These are phyloP conservation scores for Jackrogersella multiformis DNA, from an alignment of 495 filamentous ascomycete species.

Conservation along the genomic window DNA sequence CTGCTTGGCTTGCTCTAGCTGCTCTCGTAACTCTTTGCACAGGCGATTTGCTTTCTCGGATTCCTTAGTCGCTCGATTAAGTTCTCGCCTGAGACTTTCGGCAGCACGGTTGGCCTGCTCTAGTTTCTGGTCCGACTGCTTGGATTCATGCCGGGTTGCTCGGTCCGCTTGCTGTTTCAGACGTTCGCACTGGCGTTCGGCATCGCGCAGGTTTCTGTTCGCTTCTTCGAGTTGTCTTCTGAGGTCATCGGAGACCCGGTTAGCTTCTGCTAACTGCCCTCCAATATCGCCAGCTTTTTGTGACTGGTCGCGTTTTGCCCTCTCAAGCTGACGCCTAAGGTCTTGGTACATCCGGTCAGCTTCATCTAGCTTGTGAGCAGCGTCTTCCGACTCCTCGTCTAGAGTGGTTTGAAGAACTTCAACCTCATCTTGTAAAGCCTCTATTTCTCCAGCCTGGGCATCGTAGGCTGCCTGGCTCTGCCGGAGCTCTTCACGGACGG, in stretches of 20 bases:
- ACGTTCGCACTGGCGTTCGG: conserved; percentile 53
- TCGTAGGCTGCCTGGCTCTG: conserved; percentile 71
- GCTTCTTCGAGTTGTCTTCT: conserved; percentile 62
- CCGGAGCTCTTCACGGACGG: conserved; percentile 73
- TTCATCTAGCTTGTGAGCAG: conserved; percentile 62
- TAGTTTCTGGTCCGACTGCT: conserved; percentile 58
- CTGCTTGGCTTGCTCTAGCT: conserved; percentile 35
- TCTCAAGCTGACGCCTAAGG: conserved; percentile 61
- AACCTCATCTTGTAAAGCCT: conserved; percentile 82
- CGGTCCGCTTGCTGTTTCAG: conserved; percentile 55
- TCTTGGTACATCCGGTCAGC: conserved; percentile 59
- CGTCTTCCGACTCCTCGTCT: conserved; percentile 77
- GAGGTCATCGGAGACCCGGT: conserved; percentile 73
- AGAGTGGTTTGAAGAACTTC: conserved; percentile 76
- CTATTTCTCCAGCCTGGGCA: conserved; percentile 70
- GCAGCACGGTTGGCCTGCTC: conserved; percentile 51
- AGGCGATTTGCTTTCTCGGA: conserved; percentile 35
- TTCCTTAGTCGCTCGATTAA: conserved; percentile 46
- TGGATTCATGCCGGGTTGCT: conserved; percentile 61
- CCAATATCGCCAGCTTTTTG: conserved; percentile 61
- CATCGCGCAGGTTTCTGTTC: conserved; percentile 49
- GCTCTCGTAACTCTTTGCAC: conserved; percentile 39
- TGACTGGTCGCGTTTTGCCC: conserved; percentile 49
- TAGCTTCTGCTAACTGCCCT: conserved; percentile 77
- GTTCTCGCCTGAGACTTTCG: conserved; percentile 57